Conservation (phyloP, 1,284 basidiomycete species). For the Termitomyces sp. region DNA sequence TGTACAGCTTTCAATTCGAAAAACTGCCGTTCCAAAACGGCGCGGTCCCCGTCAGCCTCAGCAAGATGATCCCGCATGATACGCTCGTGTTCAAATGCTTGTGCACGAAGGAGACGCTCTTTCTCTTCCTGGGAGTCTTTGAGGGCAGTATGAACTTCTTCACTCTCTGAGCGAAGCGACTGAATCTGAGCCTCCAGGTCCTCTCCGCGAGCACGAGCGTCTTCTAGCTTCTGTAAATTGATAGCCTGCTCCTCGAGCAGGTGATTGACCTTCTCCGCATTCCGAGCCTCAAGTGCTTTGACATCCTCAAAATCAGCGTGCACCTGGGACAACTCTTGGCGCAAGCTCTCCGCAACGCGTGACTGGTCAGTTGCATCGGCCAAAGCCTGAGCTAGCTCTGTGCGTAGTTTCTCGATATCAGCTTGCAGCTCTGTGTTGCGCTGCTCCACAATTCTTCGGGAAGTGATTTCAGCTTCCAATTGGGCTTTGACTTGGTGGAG, state of each 20-base stretch:
- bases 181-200: conserved; percentile 71
- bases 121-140: conserved; percentile 66
- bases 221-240: conserved; percentile 66
- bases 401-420: conserved; percentile 56
- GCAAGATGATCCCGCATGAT: conserved; percentile 83
- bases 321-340: conserved; percentile 64
- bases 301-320: conserved; percentile 66
- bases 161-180: conserved; percentile 60
- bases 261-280: conserved; percentile 56
- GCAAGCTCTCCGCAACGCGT: conserved; percentile 55
- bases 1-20: conserved; percentile 65
- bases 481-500: conserved; percentile 59
- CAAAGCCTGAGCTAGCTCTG: conserved; percentile 57
- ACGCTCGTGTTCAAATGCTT: conserved; percentile 79
- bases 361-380: conserved; percentile 66
- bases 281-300: conserved; percentile 64
- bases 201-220: conserved; percentile 66
- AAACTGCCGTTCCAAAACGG: conserved; percentile 84
- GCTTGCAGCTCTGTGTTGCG: conserved; percentile 58
- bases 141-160: conserved; percentile 61
- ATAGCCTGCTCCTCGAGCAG: conserved; percentile 71
- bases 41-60: conserved; percentile 87
- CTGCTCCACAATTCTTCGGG: conserved; percentile 59
- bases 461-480: conserved; percentile 54
- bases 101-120: conserved; percentile 66